Conservation (phyloP, 225 moss, liverwort and hornwort genomes). For the Straminergon stramineum region DNA sequence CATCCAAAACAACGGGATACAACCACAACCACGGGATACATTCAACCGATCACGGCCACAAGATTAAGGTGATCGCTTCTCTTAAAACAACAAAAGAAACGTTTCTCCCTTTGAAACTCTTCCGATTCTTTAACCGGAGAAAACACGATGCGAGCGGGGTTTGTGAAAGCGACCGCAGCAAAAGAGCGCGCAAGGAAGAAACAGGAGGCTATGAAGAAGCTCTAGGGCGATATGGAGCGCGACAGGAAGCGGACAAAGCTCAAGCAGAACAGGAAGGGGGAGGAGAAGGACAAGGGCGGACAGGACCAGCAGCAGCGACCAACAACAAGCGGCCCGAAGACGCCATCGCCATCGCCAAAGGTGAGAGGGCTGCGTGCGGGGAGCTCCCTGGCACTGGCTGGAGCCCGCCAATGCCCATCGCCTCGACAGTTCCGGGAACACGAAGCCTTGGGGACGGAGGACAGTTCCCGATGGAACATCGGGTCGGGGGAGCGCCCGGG, state of each 20-base stretch:
- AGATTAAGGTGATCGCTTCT: background rate
- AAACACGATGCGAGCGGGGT: background rate
- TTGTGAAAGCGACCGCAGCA: background rate
- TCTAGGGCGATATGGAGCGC: background rate
- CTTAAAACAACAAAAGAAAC: background rate
- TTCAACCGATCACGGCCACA: background rate
- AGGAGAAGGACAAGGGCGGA: background rate
- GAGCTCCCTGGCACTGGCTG: constrained; percentile 7
- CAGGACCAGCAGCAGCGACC: background rate
- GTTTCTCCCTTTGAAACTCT: too few species aligned
- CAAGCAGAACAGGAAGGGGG: background rate
- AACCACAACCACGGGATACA: background rate
- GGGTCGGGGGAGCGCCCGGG: background rate
- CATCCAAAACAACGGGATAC: background rate
- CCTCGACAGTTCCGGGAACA: constrained; percentile 7
- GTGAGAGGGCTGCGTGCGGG: background rate
- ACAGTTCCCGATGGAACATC: background rate
- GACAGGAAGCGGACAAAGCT: background rate
- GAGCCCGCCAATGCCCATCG: constrained; percentile 20
- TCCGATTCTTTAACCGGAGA: background rate
- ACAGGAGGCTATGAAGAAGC: background rate
- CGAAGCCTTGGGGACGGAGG: background rate
- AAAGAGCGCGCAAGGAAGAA: background rate
- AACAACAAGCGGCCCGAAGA: background rate
- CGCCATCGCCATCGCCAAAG: constrained; percentile 13